Evolutionary conservation across 1,284 basidiomycete genomes (phyloP).

Genomic region (Coniferiporia weirii): DNA sequence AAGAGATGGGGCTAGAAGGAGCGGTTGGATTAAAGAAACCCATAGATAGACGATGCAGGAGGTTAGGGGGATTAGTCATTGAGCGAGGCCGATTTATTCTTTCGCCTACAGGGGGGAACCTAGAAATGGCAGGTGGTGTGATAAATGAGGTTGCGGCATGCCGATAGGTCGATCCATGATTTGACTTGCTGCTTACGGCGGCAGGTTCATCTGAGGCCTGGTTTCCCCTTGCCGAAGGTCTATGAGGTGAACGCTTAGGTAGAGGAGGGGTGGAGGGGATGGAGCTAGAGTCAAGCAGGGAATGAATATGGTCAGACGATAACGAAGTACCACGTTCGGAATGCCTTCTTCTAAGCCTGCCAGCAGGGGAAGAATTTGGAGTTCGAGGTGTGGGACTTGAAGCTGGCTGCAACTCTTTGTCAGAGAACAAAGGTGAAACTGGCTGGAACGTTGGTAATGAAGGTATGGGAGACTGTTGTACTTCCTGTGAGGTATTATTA

Average conservation of each 20-base stretch:
- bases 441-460: conserved; percentile 14
- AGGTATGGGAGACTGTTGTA: conserved; percentile 2
- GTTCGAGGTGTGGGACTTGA: conserved; percentile 21
- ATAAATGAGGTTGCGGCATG: conserved; percentile 5
- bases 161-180: not conserved
- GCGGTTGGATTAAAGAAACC: conserved; percentile 49
- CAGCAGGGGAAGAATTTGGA: conserved; percentile 27
- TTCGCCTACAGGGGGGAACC: conserved; percentile 7
- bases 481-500: not conserved
- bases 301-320: not conserved
- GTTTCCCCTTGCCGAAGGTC: conserved; percentile 6
- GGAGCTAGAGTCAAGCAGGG: conserved; percentile 15
- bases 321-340: conserved; percentile 38
- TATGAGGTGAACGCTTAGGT: conserved; percentile 15
- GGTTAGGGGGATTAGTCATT: conserved; percentile 63
- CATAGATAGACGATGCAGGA: conserved; percentile 61
- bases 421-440: conserved; percentile 17
- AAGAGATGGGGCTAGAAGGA: conserved; percentile 33
- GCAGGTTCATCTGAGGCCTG: not conserved
- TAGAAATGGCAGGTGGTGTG: conserved; percentile 11
- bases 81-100: conserved; percentile 42
- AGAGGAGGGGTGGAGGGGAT: conserved; percentile 15
- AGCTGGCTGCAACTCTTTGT: conserved; percentile 7
- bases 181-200: not conserved
- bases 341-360: conserved; percentile 44